Conservation (phyloP, 2,329 filamentous ascomycete species). For the Penicillium paneum region DNA sequence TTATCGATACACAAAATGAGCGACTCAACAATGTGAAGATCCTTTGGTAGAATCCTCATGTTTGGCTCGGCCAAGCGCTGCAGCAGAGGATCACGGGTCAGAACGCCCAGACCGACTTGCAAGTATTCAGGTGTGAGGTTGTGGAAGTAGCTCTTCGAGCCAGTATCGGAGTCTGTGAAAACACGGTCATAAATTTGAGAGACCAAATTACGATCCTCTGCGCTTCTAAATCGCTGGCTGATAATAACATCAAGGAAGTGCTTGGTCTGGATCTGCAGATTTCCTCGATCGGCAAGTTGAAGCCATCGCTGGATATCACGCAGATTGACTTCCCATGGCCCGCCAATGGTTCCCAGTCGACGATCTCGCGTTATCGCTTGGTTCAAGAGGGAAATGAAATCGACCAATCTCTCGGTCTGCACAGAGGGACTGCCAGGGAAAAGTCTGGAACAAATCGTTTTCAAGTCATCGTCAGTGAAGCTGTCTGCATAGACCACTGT, state of each 20-base stretch:
- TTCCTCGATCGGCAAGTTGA: conserved; percentile 61
- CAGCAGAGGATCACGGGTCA: conserved; percentile 56
- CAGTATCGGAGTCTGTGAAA: conserved; percentile 54
- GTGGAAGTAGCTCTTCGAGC: conserved; percentile 63
- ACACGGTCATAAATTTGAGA: conserved; percentile 63
- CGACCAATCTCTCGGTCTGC: conserved; percentile 66
- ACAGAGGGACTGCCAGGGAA: conserved; percentile 63
- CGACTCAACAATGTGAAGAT: conserved; percentile 73
- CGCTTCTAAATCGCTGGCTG: conserved; percentile 77
- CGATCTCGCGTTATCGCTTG: conserved; percentile 60
- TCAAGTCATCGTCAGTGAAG: conserved; percentile 76
- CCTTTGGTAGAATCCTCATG: conserved; percentile 36
- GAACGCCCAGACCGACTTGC: conserved; percentile 75
- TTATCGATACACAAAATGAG: conserved; percentile 82
- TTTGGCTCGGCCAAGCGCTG: conserved; percentile 36
- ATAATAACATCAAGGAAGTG: conserved; percentile 83
- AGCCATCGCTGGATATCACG: conserved; percentile 89
- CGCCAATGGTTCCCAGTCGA: conserved; percentile 56
- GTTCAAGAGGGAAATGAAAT: conserved; percentile 78
- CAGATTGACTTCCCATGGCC: conserved; percentile 94
- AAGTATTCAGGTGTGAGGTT: conserved; percentile 63
- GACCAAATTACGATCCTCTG: conserved; percentile 64
- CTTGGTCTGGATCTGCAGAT: conserved; percentile 60
- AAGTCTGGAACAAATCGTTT: conserved; percentile 73
- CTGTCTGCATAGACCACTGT: conserved; percentile 96